Evolutionary conservation across 805 yeast species (phyloP), one percentile per base, ranked within the genome.

Genomic region (Lipomyces sp.): DNA sequence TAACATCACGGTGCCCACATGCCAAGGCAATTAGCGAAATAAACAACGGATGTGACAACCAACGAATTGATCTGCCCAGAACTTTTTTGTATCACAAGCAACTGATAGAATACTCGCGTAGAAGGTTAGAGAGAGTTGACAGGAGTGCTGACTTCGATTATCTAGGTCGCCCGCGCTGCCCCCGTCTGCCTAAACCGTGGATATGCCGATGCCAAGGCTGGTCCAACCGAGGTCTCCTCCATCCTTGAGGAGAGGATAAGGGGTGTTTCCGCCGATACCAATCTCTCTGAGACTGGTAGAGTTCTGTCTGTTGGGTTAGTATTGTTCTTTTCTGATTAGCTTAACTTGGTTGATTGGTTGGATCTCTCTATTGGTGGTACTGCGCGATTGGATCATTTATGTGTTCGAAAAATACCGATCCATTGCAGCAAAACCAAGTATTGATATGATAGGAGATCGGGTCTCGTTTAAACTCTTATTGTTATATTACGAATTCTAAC

Each of bases 261-360:
- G 86, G 99, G 99, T 85, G 96, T 94, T 77, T 88, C 97, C 73
- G 95, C 92, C 79, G 98, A 94, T 84, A 91, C 97, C 77, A 88
- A 91, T 89, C 89, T 95, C 80, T 92, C 95, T 83, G 99, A 95
- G 86, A 96, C 99, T 80, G 99, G 99, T 83, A 92, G 97, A 85
- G 99, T 95, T 79, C 87, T 95, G 80, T 90, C 98, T 75, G 97
- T 95, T 80, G 99, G 92, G 92, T 88, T 85, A 76, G 92, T 87
- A 74, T 67, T 18, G 8, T 13, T 29, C 53, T n/a, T 57, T 30
- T 13, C 29, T 11, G 8, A 42, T 42, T 42, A 24, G 48, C 15
- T 42, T n/a, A 24, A 42, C 24, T 42, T 42, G 48, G 13, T 42
- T 42, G n/a, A 18, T 15, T 15, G 48, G 48, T 24, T 0, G n/a